These are phyloP conservation scores for Dendrocalamus latiflorus DNA, from an alignment of 202 grass and related monocot species.

Conservation along the genomic window DNA sequence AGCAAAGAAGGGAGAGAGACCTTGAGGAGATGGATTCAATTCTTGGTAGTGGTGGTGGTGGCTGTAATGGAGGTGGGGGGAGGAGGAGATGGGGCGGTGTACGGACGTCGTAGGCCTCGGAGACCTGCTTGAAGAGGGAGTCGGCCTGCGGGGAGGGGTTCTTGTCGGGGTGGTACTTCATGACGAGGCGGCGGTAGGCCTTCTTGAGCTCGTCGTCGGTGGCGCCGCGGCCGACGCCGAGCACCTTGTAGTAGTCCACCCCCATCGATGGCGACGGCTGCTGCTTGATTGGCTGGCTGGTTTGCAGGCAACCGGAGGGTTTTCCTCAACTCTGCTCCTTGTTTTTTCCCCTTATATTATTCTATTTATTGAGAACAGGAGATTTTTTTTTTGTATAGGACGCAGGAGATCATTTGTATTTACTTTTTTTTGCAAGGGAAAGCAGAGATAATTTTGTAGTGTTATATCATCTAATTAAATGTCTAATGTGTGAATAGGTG, in stretches of 20 bases:
- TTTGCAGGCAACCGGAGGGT: neutral
- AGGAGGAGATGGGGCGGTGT: neutral
- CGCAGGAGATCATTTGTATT: neutral
- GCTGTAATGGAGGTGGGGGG: neutral
- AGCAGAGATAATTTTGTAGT: neutral
- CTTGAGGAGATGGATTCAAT: neutral
- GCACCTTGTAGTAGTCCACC: constrained; percentile 71
- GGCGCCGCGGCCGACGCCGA: constrained; percentile 52
- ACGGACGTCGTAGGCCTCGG: constrained; percentile 72
- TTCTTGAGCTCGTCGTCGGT: constrained; percentile 69
- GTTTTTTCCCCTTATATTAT: too few species aligned
- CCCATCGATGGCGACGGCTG: constrained; percentile 33
- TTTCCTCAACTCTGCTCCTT: neutral
- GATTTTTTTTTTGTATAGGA: neutral
- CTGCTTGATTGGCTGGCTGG: neutral
- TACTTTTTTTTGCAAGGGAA: too few species aligned
- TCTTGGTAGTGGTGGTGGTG: neutral
- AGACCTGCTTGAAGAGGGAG: constrained; percentile 69
- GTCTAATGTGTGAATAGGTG: neutral
- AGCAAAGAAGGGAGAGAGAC: neutral
- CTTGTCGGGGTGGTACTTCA: constrained; percentile 78
- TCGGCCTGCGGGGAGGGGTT: constrained; percentile 59
- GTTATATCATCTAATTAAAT: neutral
- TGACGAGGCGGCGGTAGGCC: constrained; percentile 69
- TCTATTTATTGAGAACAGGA: too few species aligned